These are phyloP conservation scores for Brassica cretica DNA, from an alignment of 345 rosid species.

Conservation along the genomic window DNA sequence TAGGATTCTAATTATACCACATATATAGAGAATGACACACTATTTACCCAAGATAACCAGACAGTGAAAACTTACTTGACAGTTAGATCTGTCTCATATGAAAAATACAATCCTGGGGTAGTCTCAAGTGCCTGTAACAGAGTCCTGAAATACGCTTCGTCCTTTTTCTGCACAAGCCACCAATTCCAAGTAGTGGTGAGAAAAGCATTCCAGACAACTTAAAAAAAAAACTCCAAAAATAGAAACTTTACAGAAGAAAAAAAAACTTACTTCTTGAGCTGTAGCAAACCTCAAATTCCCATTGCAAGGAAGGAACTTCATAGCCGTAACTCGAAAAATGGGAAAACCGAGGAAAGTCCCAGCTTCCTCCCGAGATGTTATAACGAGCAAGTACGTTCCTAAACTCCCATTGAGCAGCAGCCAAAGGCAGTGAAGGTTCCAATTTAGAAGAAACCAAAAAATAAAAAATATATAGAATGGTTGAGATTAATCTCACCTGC, in stretches of 20 bases:
- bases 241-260: background rate
- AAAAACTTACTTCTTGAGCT: slow-evolving; percentile 64
- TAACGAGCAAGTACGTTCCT: slow-evolving; percentile 75
- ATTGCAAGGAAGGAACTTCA: slow-evolving; percentile 81
- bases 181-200: background rate
- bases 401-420: background rate
- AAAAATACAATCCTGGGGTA: slow-evolving; percentile 85
- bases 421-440: background rate
- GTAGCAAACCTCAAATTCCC: slow-evolving; percentile 64
- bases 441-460: slow-evolving; percentile 11
- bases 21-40: background rate
- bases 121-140: slow-evolving; percentile 73
- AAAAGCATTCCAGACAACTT: background rate
- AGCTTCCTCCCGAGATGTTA: slow-evolving; percentile 71
- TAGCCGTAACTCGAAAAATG: slow-evolving; percentile 60
- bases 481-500: slow-evolving; percentile 53
- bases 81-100: slow-evolving; percentile 90
- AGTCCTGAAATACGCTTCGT: slow-evolving; percentile 74
- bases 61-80: slow-evolving; percentile 60
- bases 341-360: slow-evolving; percentile 77
- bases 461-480: background rate
- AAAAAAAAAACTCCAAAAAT: background rate
- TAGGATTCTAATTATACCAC: background rate
- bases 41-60: slow-evolving; percentile 2
- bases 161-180: slow-evolving; percentile 67